phyloP scores from a whole-genome alignment of 805 yeast genomes.

The Myxozyma nipponensis region DNA sequence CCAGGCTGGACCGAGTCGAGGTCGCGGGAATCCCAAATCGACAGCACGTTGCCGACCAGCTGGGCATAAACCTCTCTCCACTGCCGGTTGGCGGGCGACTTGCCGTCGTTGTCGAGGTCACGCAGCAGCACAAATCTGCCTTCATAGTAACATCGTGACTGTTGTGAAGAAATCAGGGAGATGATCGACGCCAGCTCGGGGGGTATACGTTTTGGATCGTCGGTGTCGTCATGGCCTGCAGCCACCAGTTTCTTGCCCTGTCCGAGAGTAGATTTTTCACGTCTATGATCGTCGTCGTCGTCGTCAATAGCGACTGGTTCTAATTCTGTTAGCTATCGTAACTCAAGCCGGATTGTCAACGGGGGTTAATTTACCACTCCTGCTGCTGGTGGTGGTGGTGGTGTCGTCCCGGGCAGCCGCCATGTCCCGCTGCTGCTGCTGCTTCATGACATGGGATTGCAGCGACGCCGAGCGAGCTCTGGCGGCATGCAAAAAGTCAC shows the following conservation, averaged over 20 bases:
- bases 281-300: not conserved
- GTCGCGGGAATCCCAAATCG: constrained; percentile 71
- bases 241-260: not conserved
- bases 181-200: constrained; percentile 69
- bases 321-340: not conserved
- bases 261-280: not conserved
- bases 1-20: constrained; percentile 41
- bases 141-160: constrained; percentile 57
- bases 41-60: constrained; percentile 83
- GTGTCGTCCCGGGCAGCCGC: not conserved
- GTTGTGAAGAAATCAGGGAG: constrained; percentile 66
- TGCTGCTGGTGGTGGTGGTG: not conserved
- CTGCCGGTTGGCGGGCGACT: constrained; percentile 66
- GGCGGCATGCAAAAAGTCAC: not conserved
- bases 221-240: not conserved
- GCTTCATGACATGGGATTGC: constrained; percentile 5
- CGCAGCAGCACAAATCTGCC: constrained; percentile 47
- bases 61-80: constrained; percentile 96
- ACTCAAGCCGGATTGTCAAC: not conserved
- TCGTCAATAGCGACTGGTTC: not conserved
- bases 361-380: not conserved
- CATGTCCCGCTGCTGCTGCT: no score
- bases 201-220: constrained; percentile 42
- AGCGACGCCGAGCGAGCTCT: constrained; percentile 5
- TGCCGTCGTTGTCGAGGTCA: constrained; percentile 64